Percentiles rank a stretch among this genome's conserved stretches.
Conservation (phyloP, 768 basidiomycete genomes). For the Psilocybe azurescens region DNA sequence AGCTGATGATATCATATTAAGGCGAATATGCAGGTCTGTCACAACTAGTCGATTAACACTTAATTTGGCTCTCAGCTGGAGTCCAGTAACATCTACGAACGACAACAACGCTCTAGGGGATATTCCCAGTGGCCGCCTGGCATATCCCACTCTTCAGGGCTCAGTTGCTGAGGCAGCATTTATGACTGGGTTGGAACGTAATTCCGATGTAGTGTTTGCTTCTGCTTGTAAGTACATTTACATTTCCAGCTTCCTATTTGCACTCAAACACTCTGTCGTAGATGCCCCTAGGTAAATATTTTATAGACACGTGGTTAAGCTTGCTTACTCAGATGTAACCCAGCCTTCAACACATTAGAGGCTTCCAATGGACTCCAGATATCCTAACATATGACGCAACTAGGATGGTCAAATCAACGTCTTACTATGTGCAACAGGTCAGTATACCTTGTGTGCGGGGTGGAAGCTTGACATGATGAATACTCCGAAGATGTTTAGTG, state of each 20-base stretch:
- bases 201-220: conserved; percentile 62
- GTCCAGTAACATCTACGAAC: conserved; percentile 37
- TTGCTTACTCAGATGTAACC: not conserved
- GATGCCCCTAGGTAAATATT: conserved; percentile 32
- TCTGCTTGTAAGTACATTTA: conserved; percentile 44
- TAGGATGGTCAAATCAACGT: conserved; percentile 37
- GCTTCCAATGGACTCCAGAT: conserved; percentile 45
- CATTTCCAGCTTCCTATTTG: not conserved
- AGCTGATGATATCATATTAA: conserved; percentile 2
- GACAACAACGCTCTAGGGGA: conserved; percentile 32
- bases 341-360: conserved; percentile 39
- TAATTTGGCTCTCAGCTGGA: not conserved
- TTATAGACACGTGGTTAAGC: not conserved
- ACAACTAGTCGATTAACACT: conserved; percentile 17
- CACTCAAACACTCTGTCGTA: conserved; percentile 12
- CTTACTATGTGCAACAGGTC: conserved; percentile 45
- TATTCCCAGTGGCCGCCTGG: conserved; percentile 32
- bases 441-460: conserved; percentile 1
- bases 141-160: conserved; percentile 41
- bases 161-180: conserved; percentile 60
- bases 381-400: conserved; percentile 43
- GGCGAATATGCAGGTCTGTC: conserved; percentile 52
- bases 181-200: conserved; percentile 65
- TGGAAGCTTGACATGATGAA: not conserved
- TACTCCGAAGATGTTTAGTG: conserved; percentile 37